These are phyloP conservation scores for Podosphaera xanthii DNA, from an alignment of 2,329 filamentous ascomycete genomes.

Conservation along the genomic window DNA sequence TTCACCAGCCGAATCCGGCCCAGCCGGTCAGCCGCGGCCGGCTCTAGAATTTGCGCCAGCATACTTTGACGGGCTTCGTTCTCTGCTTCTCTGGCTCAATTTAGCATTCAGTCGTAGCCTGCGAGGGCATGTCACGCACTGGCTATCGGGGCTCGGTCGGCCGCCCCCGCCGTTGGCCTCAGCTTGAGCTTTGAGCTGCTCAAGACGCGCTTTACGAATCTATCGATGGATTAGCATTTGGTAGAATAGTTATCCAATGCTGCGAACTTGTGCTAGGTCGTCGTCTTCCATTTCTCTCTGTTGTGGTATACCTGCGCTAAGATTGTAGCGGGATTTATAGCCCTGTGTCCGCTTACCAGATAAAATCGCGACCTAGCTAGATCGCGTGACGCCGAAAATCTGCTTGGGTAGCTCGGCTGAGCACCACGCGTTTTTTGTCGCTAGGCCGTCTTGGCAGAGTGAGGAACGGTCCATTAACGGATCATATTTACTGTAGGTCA, in stretches of 20 bases:
- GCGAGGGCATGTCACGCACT: not conserved
- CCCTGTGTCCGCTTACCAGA: too few species aligned
- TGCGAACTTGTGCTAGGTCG: slow-evolving; percentile 15
- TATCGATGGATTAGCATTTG: slow-evolving; percentile 18
- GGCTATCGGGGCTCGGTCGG: slow-evolving; percentile 19
- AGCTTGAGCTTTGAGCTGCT: slow-evolving; percentile 66
- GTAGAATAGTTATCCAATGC: not conserved
- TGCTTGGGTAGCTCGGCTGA: too few species aligned
- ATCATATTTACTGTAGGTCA: too few species aligned
- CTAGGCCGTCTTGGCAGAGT: too few species aligned
- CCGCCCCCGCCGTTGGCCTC: slow-evolving; percentile 26
- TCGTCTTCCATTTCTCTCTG: slow-evolving; percentile 15
- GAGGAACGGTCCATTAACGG: too few species aligned
- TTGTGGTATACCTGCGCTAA: not conserved
- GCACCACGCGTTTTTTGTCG: too few species aligned
- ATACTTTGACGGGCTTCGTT: slow-evolving; percentile 53
- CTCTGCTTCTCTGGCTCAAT: slow-evolving; percentile 21
- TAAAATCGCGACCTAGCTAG: too few species aligned
- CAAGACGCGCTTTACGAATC: slow-evolving; percentile 80
- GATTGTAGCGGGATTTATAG: too few species aligned
- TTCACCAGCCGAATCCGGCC: slow-evolving; percentile 92
- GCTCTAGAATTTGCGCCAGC: slow-evolving; percentile 80
- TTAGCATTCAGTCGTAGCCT: not conserved
- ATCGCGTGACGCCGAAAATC: too few species aligned
- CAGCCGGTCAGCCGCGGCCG: slow-evolving; percentile 78